These are phyloP conservation scores for Pulveroboletus sp. DNA, from an alignment of 768 basidiomycete species.

Conservation along the genomic window DNA sequence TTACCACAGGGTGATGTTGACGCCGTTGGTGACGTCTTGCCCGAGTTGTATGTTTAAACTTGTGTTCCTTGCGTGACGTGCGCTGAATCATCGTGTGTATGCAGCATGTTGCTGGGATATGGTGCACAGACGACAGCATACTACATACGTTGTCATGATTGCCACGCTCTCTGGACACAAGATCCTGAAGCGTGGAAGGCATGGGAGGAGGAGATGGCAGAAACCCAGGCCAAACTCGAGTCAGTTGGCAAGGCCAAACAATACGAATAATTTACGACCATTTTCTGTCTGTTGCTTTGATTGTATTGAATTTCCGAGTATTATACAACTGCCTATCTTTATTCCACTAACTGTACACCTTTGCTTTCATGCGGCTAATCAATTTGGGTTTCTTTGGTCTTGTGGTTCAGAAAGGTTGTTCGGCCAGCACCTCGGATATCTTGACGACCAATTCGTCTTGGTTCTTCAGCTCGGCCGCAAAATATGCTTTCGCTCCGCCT, in stretches of 20 bases:
- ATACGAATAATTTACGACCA: background rate
- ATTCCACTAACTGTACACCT: background rate
- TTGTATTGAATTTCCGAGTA: background rate
- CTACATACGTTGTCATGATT: slow-evolving; percentile 52
- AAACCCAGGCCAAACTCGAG: slow-evolving; percentile 36
- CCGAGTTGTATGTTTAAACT: slow-evolving; percentile 50
- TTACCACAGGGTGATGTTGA: slow-evolving; percentile 48
- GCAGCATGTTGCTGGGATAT: slow-evolving; percentile 42
- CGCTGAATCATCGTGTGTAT: slow-evolving; percentile 9
- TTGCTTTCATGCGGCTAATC: background rate
- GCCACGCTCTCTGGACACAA: slow-evolving; percentile 36
- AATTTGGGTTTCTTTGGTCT: background rate
- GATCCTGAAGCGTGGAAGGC: slow-evolving; percentile 37
- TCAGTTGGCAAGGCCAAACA: background rate
- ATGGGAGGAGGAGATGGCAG: slow-evolving; percentile 44
- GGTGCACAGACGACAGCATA: slow-evolving; percentile 37
- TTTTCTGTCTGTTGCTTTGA: background rate
- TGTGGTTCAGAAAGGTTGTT: slow-evolving; percentile 47
- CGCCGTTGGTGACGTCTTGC: slow-evolving; percentile 51
- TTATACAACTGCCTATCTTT: background rate
- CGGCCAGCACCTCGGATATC: slow-evolving; percentile 49
- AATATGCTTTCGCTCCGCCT: slow-evolving; percentile 49
- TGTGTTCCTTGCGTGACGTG: background rate
- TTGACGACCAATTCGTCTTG: slow-evolving; percentile 50
- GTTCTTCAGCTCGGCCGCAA: slow-evolving; percentile 48